Conservation (phyloP, 768 basidiomycete genomes). For the Coprinopsis sp. region DNA sequence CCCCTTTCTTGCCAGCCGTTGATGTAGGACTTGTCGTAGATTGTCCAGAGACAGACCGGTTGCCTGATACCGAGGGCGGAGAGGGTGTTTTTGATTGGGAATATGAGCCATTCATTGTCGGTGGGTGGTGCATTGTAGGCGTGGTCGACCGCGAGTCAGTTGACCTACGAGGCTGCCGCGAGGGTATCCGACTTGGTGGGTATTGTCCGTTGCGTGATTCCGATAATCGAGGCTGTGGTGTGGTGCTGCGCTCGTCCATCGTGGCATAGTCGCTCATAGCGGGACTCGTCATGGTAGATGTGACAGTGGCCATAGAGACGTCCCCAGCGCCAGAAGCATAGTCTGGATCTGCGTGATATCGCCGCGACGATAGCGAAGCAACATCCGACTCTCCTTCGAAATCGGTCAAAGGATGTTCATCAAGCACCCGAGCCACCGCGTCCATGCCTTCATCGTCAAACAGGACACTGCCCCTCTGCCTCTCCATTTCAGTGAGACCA, state of each 20-base stretch:
- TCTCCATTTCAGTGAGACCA: slow-evolving; percentile 48
- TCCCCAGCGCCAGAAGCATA: slow-evolving; percentile 20
- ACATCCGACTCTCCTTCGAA: slow-evolving; percentile 17
- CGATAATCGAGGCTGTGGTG: slow-evolving; percentile 35
- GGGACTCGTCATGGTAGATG: slow-evolving; percentile 12
- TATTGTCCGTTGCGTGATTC: slow-evolving; percentile 28
- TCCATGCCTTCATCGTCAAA: slow-evolving; percentile 55
- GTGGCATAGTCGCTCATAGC: slow-evolving; percentile 14
- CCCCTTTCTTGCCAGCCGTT: slow-evolving; percentile 25
- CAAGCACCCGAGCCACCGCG: slow-evolving; percentile 54
- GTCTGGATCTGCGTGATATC: too few species aligned
- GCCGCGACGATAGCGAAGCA: too few species aligned
- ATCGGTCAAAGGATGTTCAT: slow-evolving; percentile 65
- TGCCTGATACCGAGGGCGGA: slow-evolving; percentile 25
- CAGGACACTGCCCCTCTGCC: slow-evolving; percentile 59
- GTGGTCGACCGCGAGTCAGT: slow-evolving; percentile 45
- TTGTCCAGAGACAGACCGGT: slow-evolving; percentile 25
- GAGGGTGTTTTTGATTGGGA: slow-evolving; percentile 24
- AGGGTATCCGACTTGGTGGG: slow-evolving; percentile 37
- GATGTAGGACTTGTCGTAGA: slow-evolving; percentile 22
- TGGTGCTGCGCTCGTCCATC: slow-evolving; percentile 26
- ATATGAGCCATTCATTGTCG: slow-evolving; percentile 14
- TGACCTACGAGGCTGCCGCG: slow-evolving; percentile 35
- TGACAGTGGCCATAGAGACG: slow-evolving; percentile 17
- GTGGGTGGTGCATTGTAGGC: slow-evolving; percentile 30